phyloP scores from a whole-genome alignment of 306 rosid genomes.

The Begonia fuchsioides region DNA sequence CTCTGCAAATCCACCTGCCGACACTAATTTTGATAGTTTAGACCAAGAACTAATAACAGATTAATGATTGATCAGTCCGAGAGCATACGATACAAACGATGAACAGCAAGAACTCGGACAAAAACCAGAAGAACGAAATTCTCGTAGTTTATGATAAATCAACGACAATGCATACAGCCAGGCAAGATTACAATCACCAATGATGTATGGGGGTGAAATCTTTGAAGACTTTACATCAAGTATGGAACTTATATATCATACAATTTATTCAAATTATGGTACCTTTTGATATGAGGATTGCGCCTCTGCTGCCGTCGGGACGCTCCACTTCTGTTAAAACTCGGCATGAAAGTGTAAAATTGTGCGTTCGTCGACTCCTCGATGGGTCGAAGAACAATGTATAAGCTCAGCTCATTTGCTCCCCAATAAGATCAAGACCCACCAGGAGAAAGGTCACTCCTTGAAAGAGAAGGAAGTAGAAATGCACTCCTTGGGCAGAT shows the following conservation, averaged over 20 bases:
- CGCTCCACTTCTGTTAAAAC: conserved; percentile 6
- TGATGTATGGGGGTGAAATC: conserved; percentile 20
- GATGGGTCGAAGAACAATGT: not conserved
- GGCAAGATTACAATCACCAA: conserved; percentile 30
- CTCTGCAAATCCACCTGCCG: not conserved
- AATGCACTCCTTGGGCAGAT: conserved; percentile 90
- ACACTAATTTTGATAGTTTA: not conserved
- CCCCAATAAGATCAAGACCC: conserved; percentile 93
- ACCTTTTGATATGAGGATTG: conserved; percentile 10
- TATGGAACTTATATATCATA: conserved; percentile 5
- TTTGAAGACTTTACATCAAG: conserved; percentile 11
- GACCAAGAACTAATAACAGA: not conserved
- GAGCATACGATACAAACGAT: not conserved
- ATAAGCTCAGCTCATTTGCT: conserved; percentile 74
- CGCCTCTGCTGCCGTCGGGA: conserved; percentile 13
- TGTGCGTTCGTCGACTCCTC: conserved; percentile 4
- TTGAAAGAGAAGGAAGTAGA: conserved; percentile 91
- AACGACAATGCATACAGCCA: conserved; percentile 24
- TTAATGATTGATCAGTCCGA: not conserved
- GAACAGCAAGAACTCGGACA: not conserved
- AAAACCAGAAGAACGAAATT: not conserved
- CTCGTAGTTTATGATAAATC: conserved; percentile 15
- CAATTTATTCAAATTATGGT: conserved; percentile 9
- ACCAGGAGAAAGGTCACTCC: conserved; percentile 90
- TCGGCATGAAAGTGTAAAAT: conserved; percentile 4